Base-by-base conservation (phyloP, 192 early-diverging fungal species). In the Tieghemiomyces parasiticus region DNA sequence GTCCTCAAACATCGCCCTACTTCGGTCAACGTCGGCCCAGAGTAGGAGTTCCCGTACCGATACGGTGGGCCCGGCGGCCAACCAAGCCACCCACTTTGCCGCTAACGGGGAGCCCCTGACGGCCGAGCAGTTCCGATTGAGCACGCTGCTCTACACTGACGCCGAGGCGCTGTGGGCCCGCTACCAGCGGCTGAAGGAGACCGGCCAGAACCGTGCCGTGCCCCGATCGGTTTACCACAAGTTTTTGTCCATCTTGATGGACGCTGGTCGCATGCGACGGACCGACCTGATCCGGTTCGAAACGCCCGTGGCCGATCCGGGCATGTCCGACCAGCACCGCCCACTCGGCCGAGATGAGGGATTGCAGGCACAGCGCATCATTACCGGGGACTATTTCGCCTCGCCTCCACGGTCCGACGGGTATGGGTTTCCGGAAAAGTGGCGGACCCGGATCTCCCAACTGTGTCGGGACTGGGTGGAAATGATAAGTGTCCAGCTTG, bases 401-500 rank as follows among this genome's bases (percentile, higher is more conserved):
- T 19, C 13, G 14, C 30, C 50, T 14, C 30, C 50, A 30, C 14
- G 13, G 24, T 29, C 26, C 14, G 30, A 28, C 24, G 22, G 26
- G 19, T 52, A 52, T 8, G 50, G 50, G 30, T 30, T 52, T 29
- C 16, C 16, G 12, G 24, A 14, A 19, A 6, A 58, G 33, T 58
- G 55, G 55, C 4, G 32, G n/a, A 19, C 16, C 33, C 55, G 55
- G 32, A 58, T 58, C 16, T 10, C n/a, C 0, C 55, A 58, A 20
- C n/a, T 58, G 26, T 58, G 55, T 31, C 32, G 55, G 55, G 55
- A 58, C 24, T 58, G 55, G 55, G 55, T 58, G 32, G 22, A n/a
- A 4, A 54, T 54, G 14, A 47, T 47, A n/a, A n/a, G n/a, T n/a
- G n/a, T n/a, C n/a, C n/a, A n/a, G n/a, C n/a, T n/a, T n/a, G n/a